A percentile compares a stretch with the other conserved stretches of the same genome.
phyloP scores from a whole-genome alignment of 2,329 filamentous ascomycete species.

The Tolypocladium paradoxum region DNA sequence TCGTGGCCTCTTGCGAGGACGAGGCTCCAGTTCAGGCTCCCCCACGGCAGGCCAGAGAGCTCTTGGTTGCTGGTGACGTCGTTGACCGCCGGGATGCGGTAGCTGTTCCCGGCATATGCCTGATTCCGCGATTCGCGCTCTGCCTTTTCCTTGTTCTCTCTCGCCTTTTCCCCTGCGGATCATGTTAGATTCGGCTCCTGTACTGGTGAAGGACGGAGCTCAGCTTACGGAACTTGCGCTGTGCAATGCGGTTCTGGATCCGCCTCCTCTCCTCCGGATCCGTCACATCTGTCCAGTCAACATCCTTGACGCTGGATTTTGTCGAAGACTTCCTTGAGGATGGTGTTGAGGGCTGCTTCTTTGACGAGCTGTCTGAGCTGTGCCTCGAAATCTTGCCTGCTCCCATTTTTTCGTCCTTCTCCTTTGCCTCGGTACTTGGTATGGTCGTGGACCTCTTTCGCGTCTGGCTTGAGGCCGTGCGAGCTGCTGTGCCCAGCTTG shows the following conservation, averaged over 20 bases:
- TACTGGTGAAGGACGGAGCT: not conserved
- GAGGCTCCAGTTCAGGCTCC: slow-evolving; percentile 51
- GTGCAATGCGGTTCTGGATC: slow-evolving; percentile 67
- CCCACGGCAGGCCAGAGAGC: slow-evolving; percentile 61
- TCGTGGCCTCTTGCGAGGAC: slow-evolving; percentile 41
- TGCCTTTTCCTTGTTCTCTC: slow-evolving; percentile 54
- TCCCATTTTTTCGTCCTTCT: not conserved
- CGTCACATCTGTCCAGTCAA: slow-evolving; percentile 60
- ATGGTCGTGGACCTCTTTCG: slow-evolving; percentile 7
- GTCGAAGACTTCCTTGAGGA: slow-evolving; percentile 24
- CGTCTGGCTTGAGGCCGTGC: slow-evolving; percentile 2
- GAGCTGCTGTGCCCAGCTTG: not conserved
- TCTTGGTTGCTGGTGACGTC: slow-evolving; percentile 41
- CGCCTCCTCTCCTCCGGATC: slow-evolving; percentile 62
- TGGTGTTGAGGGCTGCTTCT: slow-evolving; percentile 16
- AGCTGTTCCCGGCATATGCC: slow-evolving; percentile 52
- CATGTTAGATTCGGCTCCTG: slow-evolving; percentile 3
- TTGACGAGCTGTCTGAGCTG: slow-evolving; percentile 11
- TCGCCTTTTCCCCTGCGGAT: slow-evolving; percentile 53
- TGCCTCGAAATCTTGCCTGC: slow-evolving; percentile 8
- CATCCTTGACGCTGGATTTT: slow-evolving; percentile 32
- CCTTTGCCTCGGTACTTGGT: not conserved
- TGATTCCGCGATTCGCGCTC: slow-evolving; percentile 55
- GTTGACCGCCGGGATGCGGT: slow-evolving; percentile 46
- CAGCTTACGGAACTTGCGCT: slow-evolving; percentile 61